Evolutionary conservation across 176 grass and related monocot genomes (phyloP).

Genomic region (Oryza rufipogon): DNA sequence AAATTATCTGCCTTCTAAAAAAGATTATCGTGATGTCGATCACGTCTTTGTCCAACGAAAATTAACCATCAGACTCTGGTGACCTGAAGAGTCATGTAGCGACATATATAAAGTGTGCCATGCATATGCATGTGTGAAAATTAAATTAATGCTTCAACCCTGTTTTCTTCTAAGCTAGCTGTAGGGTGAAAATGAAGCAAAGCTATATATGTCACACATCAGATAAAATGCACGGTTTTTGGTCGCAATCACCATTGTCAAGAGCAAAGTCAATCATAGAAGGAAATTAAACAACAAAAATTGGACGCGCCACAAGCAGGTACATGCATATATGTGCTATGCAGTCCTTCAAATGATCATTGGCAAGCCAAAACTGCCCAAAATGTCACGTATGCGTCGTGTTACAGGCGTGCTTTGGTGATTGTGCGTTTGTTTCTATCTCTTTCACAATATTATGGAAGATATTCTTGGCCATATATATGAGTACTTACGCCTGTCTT

Average conservation of each 20-base stretch:
- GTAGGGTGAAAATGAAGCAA: neutral
- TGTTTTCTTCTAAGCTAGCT: neutral
- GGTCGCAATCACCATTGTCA: neutral
- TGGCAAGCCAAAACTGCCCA: neutral
- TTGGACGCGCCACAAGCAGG: neutral
- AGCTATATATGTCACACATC: neutral
- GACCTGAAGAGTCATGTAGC: too few relatives aligned
- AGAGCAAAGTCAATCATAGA: slow-evolving; percentile 20
- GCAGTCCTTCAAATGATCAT: slow-evolving; percentile 25
- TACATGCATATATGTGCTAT: neutral
- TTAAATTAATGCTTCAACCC: neutral
- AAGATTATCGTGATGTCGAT: too few relatives aligned
- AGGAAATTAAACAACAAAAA: neutral
- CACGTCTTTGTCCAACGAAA: neutral
- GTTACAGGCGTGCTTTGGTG: slow-evolving; percentile 21
- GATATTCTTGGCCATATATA: neutral
- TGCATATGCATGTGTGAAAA: too few relatives aligned
- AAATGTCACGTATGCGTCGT: slow-evolving; percentile 6
- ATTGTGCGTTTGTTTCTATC: slow-evolving; percentile 6
- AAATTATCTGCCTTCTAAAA: neutral
- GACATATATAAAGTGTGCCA: too few relatives aligned
- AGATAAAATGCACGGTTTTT: neutral
- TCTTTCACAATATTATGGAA: neutral
- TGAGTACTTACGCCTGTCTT: neutral
- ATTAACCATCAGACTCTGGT: too few relatives aligned